Evolutionary conservation across 495 filamentous ascomycete species (phyloP).

Genomic region (Penicillium steckii): DNA sequence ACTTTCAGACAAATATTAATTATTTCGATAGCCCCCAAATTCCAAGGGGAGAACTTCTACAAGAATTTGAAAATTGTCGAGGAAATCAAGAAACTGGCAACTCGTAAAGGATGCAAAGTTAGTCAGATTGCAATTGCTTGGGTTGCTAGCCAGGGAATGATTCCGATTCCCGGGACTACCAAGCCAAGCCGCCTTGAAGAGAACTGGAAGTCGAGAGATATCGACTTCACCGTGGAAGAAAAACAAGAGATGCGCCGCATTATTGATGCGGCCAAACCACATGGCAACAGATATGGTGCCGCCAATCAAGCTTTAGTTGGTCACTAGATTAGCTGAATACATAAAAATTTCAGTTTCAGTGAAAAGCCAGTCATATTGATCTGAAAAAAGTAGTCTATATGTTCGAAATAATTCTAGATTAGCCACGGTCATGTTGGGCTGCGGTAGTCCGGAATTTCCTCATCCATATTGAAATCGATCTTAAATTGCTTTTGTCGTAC

Average conservation of each 20-base stretch:
- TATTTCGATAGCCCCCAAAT: slow-evolving; percentile 36
- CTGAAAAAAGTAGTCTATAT: too few species aligned
- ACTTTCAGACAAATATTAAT: not conserved
- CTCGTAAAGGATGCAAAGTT: slow-evolving; percentile 34
- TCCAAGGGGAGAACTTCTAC: slow-evolving; percentile 52
- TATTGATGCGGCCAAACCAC: slow-evolving; percentile 40
- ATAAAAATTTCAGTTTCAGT: too few species aligned
- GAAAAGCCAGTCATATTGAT: too few species aligned
- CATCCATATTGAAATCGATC: too few species aligned
- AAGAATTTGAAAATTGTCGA: slow-evolving; percentile 46
- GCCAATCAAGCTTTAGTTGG: slow-evolving; percentile 40
- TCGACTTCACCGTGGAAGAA: slow-evolving; percentile 37
- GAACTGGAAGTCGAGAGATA: slow-evolving; percentile 42
- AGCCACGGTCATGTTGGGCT: too few species aligned
- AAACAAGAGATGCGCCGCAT: slow-evolving; percentile 35
- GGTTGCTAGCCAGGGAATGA: slow-evolving; percentile 47
- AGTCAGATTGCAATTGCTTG: slow-evolving; percentile 47
- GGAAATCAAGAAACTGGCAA: slow-evolving; percentile 41
- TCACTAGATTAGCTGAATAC: slow-evolving; percentile 21
- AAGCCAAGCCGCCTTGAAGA: slow-evolving; percentile 40
- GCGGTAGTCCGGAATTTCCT: too few species aligned
- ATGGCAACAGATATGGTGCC: slow-evolving; percentile 22
- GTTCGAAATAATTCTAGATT: too few species aligned
- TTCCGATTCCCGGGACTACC: slow-evolving; percentile 50
- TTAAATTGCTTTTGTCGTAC: too few species aligned